Percentiles rank a stretch among this genome's conserved stretches.
Evolutionary conservation across 1,139 yeast species (phyloP).

Genomic region (Magnusiomyces magnusii): DNA sequence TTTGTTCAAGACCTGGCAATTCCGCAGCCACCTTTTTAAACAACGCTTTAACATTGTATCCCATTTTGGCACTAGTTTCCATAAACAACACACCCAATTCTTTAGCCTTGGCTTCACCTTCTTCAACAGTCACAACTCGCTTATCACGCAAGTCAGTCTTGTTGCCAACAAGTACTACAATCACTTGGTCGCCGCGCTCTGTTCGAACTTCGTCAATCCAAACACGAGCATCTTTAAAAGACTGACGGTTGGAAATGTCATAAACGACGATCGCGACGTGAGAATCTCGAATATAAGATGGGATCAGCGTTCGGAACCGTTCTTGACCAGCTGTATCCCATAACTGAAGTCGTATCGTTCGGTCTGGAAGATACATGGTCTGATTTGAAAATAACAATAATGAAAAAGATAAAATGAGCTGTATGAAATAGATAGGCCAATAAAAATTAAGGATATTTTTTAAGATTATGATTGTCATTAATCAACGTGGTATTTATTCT

Average conservation of each 20-base stretch:
- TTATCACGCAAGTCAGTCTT: constrained; percentile 59
- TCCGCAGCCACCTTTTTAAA: constrained; percentile 88
- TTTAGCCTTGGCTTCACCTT: constrained; percentile 71
- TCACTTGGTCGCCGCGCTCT: constrained; percentile 63
- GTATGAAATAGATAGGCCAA: neutral
- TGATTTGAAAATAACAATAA: constrained; percentile 7
- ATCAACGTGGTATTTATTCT: too few species aligned
- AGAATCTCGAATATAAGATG: constrained; percentile 92
- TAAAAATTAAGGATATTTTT: too few species aligned
- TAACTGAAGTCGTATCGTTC: constrained; percentile 63
- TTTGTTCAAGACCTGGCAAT: constrained; percentile 48
- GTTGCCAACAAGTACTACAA: constrained; percentile 71
- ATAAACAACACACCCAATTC: constrained; percentile 71
- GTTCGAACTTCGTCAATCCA: constrained; percentile 83
- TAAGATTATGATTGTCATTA: neutral
- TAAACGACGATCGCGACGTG: constrained; percentile 95
- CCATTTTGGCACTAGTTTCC: constrained; percentile 94
- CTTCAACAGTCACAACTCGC: constrained; percentile 75
- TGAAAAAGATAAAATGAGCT: neutral
- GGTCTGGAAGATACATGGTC: constrained; percentile 71
- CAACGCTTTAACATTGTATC: constrained; percentile 81
- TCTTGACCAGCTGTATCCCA: constrained; percentile 99
- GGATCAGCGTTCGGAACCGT: constrained; percentile 87
- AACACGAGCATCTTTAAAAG: constrained; percentile 66
- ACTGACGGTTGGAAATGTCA: constrained; percentile 73